Base-by-base conservation (phyloP, 2,329 filamentous ascomycete genomes). In the Mycosphaerella sp. region DNA sequence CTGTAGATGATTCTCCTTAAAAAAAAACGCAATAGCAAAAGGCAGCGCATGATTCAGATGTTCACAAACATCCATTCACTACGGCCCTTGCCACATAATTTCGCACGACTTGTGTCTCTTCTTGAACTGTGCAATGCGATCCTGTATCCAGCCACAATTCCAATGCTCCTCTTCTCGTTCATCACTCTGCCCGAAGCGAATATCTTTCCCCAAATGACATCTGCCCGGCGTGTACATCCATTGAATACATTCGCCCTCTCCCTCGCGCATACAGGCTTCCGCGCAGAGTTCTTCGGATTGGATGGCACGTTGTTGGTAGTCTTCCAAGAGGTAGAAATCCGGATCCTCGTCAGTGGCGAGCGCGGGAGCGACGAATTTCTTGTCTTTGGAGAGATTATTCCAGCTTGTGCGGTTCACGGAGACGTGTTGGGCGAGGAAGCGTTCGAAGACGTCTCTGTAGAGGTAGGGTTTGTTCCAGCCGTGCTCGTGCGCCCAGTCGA, bases 211-310 rank as follows among this genome's bases (percentile, higher is more conserved):
- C 50, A 70, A 45, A 44, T 68, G 60, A 55, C 68, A 70, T 21
- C 66, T 56, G 3, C 67, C 68, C 4, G 66, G 62, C 46, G 59
- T 58, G 43, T 58, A 68, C 67, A 68, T 69, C 66, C 67, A 70
- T 56, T 70, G 67, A n/a, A 69, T 55, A 40, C 68, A 70, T 6
- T 64, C 53, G 1, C 58, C 51, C n/a, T 61, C 55, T 8, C 53
- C 49, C 26, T 59, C 51, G 34, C 46, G 41, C 31, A 48, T 14
- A 47, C 68, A 70, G 3, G 66, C 68, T 34, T 56, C 58, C n/a
- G 64, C 66, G 48, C 68, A 70, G 0, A 55, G 56, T 8, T 65
- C 65, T 29, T 62, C 54, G 4, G 58, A 62, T 36, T 65, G 53
- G 14, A 64, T 56, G 1, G 65, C 61, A 3, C 55, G 48, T 53